These are phyloP conservation scores for Xerocomus tenax DNA, from an alignment of 1,284 basidiomycete species.

Conservation along the genomic window DNA sequence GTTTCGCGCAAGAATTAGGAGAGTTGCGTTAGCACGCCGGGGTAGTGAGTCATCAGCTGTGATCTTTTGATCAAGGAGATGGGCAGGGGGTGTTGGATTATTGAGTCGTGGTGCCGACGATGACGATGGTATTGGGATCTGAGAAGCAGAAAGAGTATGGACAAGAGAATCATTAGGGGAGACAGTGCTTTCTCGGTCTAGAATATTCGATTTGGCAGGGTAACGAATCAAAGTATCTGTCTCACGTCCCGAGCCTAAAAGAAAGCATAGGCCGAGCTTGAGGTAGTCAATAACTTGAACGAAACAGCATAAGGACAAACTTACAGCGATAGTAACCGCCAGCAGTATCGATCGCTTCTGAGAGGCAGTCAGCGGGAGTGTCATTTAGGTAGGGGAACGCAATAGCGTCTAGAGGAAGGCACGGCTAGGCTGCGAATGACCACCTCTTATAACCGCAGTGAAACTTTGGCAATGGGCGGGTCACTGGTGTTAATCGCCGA, in stretches of 20 bases:
- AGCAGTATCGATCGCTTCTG: constrained; percentile 28
- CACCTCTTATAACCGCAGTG: background rate
- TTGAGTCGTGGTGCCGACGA: background rate
- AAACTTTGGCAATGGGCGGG: no score
- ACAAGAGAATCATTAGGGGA: background rate
- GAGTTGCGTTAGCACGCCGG: constrained; percentile 29
- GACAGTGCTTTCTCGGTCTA: constrained; percentile 1
- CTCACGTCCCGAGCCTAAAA: constrained; percentile 14
- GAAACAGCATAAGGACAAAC: background rate
- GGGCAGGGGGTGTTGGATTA: constrained; percentile 3
- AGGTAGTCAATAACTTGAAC: background rate
- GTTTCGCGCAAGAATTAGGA: constrained; percentile 30
- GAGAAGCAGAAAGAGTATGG: background rate
- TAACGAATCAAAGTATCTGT: background rate
- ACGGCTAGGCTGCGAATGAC: background rate
- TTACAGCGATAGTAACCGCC: constrained; percentile 24
- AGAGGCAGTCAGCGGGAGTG: constrained; percentile 23
- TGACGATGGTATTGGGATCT: background rate
- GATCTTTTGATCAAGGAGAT: constrained; percentile 4
- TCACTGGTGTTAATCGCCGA: no score
- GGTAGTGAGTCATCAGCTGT: background rate
- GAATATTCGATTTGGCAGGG: background rate
- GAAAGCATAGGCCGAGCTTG: constrained; percentile 20
- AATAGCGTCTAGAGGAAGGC: background rate
- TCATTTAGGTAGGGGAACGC: constrained; percentile 12